A percentile compares a stretch with the other conserved stretches of the same genome.
Conservation (phyloP, 208 protist species). For the Wallacemonas collosoma region DNA sequence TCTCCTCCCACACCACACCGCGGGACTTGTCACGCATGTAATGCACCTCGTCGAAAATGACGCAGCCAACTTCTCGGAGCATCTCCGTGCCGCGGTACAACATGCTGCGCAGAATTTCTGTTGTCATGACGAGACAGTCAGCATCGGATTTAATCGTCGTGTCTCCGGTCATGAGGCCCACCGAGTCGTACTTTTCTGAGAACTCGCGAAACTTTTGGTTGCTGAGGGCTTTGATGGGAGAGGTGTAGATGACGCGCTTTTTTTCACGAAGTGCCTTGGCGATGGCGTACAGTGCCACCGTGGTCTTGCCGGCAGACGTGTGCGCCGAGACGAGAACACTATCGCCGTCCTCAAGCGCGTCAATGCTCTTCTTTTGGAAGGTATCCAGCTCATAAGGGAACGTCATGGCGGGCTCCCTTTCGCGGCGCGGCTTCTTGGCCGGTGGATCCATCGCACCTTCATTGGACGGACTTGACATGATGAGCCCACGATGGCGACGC, state of each 20-base stretch:
- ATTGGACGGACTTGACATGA: slow-evolving; percentile 20
- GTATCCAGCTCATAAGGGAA: slow-evolving; percentile 97
- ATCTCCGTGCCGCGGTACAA: slow-evolving; percentile 98
- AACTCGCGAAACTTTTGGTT: slow-evolving; percentile 99
- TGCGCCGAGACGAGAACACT: slow-evolving; percentile 99
- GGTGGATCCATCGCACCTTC: slow-evolving; percentile 30
- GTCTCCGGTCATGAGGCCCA: slow-evolving; percentile 99
- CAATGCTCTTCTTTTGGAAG: slow-evolving; percentile 95
- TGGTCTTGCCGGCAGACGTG: slow-evolving; percentile 99
- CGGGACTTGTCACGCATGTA: slow-evolving; percentile 99
- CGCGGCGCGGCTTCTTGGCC: slow-evolving; percentile 62
- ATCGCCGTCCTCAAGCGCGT: slow-evolving; percentile 95
- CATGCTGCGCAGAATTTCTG: slow-evolving; percentile 99
- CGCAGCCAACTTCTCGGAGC: slow-evolving; percentile 99
- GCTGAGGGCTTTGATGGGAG: slow-evolving; percentile 99
- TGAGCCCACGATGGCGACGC: background rate
- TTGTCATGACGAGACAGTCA: slow-evolving; percentile 99
- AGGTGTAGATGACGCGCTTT: slow-evolving; percentile 99
- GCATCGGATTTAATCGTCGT: slow-evolving; percentile 98
- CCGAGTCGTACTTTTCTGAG: slow-evolving; percentile 95
- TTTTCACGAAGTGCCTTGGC: slow-evolving; percentile 97
- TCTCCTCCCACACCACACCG: slow-evolving; percentile 99
- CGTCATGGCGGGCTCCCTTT: slow-evolving; percentile 83
- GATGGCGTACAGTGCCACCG: slow-evolving; percentile 99
- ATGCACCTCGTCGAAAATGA: slow-evolving; percentile 99